Evolutionary conservation across 345 rosid species (phyloP).

Genomic region (Turnera subulata): DNA sequence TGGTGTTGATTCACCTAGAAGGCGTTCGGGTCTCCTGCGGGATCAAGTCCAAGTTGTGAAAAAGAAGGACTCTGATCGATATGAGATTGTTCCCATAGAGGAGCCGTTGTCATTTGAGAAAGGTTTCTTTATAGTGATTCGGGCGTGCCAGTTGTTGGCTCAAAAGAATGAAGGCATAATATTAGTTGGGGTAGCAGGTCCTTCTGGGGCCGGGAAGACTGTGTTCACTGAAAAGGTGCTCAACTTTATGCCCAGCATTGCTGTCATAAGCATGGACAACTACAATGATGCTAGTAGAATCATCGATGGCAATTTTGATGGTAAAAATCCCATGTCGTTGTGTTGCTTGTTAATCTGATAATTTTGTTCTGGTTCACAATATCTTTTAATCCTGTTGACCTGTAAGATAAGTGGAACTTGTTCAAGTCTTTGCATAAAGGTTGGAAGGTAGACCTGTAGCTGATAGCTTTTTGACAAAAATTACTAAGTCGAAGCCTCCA

Average conservation of each 20-base stretch:
- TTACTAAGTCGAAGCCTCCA: not conserved
- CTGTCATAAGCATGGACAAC: conserved; percentile 87
- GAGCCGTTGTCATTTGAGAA: conserved; percentile 81
- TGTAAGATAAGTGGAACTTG: too few relatives aligned
- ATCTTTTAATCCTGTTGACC: not conserved
- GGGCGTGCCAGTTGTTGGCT: conserved; percentile 86
- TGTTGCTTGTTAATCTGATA: not conserved
- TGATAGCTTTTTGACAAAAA: not conserved
- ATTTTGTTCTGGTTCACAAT: not conserved
- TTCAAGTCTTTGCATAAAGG: too few relatives aligned
- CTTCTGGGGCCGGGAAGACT: conserved; percentile 98
- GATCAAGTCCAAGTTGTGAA: conserved; percentile 81
- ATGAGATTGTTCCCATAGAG: conserved; percentile 78
- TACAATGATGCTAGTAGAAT: conserved; percentile 86
- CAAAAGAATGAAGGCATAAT: conserved; percentile 88
- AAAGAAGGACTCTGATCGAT: conserved; percentile 67
- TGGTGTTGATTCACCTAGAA: conserved; percentile 66
- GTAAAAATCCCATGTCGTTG: conserved; percentile 37
- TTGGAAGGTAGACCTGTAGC: too few relatives aligned
- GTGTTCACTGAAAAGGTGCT: conserved; percentile 91
- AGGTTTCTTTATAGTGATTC: conserved; percentile 84
- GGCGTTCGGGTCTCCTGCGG: conserved; percentile 74
- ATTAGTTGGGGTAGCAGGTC: conserved; percentile 95
- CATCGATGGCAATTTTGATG: conserved; percentile 94
- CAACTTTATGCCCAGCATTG: conserved; percentile 91